Percentiles rank a stretch among this genome's conserved stretches.
Evolutionary conservation across 73 alveolate species (phyloP).

Genomic region (Paramecium octaurelia): DNA sequence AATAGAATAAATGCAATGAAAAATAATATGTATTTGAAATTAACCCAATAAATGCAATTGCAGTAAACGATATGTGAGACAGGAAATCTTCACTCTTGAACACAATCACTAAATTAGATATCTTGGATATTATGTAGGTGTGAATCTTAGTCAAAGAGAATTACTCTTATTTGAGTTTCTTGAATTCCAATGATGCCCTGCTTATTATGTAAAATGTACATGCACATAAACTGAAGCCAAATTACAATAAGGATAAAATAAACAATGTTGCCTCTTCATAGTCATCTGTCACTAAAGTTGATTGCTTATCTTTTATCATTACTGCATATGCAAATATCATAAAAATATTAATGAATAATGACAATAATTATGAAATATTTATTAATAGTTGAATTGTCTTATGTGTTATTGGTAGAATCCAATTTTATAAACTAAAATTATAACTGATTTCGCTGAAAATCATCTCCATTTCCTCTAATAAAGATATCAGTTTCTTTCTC

Average conservation of each 20-base stretch:
- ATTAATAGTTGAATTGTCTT: background rate
- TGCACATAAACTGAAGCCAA: background rate
- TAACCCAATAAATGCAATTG: background rate
- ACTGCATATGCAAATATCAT: slow-evolving; percentile 28
- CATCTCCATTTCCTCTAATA: background rate
- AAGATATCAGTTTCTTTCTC: background rate
- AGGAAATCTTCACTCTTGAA: background rate
- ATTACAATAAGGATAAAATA: background rate
- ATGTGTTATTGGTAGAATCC: slow-evolving; percentile 27
- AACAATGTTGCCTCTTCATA: background rate
- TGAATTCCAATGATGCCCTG: slow-evolving; percentile 41
- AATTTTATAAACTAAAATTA: background rate
- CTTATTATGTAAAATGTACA: background rate
- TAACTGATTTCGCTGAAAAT: slow-evolving; percentile 22
- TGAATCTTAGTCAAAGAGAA: background rate
- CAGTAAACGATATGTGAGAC: slow-evolving; percentile 3
- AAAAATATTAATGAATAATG: background rate
- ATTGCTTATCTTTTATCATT: background rate
- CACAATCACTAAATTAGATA: background rate
- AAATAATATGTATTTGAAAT: background rate
- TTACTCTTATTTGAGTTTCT: slow-evolving; percentile 22
- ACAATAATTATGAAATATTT: background rate
- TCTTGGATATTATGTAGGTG: background rate
- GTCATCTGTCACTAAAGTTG: slow-evolving; percentile 25
- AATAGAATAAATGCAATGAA: slow-evolving; percentile 28